Evolutionary conservation across 192 early-diverging fungal genomes (phyloP), one percentile per base, ranked within the genome.

Genomic region (Linnemannia elongata): DNA sequence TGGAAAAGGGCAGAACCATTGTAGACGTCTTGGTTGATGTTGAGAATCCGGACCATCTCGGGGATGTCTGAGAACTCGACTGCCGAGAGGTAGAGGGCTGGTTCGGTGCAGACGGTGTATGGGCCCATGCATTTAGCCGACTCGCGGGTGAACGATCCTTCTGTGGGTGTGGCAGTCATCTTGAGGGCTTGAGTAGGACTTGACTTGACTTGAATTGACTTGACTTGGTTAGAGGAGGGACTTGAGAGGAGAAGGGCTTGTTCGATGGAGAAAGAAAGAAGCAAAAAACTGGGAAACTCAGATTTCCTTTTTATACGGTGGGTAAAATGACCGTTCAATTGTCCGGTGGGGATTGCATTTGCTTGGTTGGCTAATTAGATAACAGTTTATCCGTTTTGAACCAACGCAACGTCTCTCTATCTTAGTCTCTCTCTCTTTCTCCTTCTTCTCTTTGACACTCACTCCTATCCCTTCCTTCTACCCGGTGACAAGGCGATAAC

Each of bases 11-110:
- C 74, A 13, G 83, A 79, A 39, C 83, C 83, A n/a, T 85, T 80
- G 57, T 80, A 85, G 20, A 85, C 78, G n/a, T 80, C 74, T 27
- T 68, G 47, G 74, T 80, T 80, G 74, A 85, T 70, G 71, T 85
- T 85, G 74, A 80, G 78, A 6, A 80, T 52, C 2, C 83, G 83
- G 17, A 85, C 78, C 83, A 85, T 80, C 55, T 85, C 83, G 41
- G 83, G 83, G 10, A 85, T 71, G 42, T 85, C 83, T 0, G 78
- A 72, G 42, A 76, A 73, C 42, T 80, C 78, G 69, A 85, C 83
- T 0, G 83, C 78, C 13, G 83, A 77, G 38, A 85, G 24, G 57
- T 80, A 85, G 10, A 77, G 78, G 2, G 71, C 33, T 18, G 72
- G 74, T 4, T 44, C 47, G 3, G 27, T 22, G 0, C 74, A 76